Evolutionary conservation across 2,329 filamentous ascomycete genomes (phyloP).

Genomic region (Apiospora aurea): DNA sequence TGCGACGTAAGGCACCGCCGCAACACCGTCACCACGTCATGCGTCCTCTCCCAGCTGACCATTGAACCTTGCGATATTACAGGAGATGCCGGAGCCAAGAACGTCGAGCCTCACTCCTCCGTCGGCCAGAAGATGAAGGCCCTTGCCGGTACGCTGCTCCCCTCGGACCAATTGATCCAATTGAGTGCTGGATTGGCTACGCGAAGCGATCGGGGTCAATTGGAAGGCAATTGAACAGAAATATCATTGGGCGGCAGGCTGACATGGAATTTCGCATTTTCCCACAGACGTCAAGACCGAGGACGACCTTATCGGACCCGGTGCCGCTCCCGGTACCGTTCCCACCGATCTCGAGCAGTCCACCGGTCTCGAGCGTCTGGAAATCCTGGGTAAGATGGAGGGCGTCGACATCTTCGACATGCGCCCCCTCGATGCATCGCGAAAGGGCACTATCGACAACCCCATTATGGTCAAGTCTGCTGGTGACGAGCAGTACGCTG

Average conservation of each 20-base stretch:
- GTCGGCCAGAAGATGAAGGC: slow-evolving; percentile 48
- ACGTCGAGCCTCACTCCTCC: slow-evolving; percentile 54
- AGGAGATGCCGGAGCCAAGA: slow-evolving; percentile 45
- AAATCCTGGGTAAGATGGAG: slow-evolving; percentile 99
- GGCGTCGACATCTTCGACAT: slow-evolving; percentile 98
- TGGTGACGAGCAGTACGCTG: slow-evolving; percentile 94
- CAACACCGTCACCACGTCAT: slow-evolving; percentile 23
- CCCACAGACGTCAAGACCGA: slow-evolving; percentile 78
- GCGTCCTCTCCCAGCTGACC: slow-evolving; percentile 24
- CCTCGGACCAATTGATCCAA: slow-evolving; percentile 20
- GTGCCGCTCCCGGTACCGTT: slow-evolving; percentile 81
- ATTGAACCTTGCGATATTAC: slow-evolving; percentile 15
- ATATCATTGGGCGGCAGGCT: not conserved
- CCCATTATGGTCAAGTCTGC: slow-evolving; percentile 91
- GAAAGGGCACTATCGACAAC: slow-evolving; percentile 88
- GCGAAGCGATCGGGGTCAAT: not conserved
- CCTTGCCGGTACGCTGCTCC: slow-evolving; percentile 52
- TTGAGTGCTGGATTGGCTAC: slow-evolving; percentile 29
- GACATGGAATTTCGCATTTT: slow-evolving; percentile 10
- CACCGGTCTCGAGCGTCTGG: slow-evolving; percentile 97
- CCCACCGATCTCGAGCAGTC: slow-evolving; percentile 95
- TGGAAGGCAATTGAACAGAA: not conserved
- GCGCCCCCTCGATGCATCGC: slow-evolving; percentile 90
- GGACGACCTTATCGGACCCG: slow-evolving; percentile 85
- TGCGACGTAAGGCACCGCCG: slow-evolving; percentile 61